These are phyloP conservation scores for Pseudopyricularia cyperi DNA, from an alignment of 2,329 filamentous ascomycete genomes.

Conservation along the genomic window DNA sequence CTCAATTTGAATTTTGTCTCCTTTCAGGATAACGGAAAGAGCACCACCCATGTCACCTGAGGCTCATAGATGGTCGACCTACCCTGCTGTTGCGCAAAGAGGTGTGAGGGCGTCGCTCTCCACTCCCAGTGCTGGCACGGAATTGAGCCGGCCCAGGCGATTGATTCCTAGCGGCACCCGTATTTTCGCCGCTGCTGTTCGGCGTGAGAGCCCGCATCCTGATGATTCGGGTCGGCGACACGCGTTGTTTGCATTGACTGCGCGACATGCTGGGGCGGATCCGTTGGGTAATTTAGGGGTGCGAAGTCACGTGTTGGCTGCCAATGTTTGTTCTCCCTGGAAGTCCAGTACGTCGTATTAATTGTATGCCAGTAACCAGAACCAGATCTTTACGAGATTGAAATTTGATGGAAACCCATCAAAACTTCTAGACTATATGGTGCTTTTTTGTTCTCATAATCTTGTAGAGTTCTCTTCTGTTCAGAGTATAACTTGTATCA, in stretches of 20 bases:
- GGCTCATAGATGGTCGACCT: no score
- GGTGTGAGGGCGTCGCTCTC: conserved; percentile 13
- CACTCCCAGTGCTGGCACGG: conserved; percentile 11
- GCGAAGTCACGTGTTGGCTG: neutral
- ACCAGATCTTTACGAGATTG: no score
- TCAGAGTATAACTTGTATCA: no score
- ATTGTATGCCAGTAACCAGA: no score
- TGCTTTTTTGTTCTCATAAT: no score
- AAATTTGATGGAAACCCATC: no score
- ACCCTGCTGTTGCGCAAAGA: conserved; percentile 16
- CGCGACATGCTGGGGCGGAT: neutral
- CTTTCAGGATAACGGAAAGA: neutral
- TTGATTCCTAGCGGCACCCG: neutral
- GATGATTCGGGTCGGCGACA: neutral
- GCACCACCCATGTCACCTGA: neutral
- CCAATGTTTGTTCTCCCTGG: neutral
- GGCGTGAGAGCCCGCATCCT: neutral
- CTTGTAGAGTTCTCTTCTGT: no score
- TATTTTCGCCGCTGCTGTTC: neutral
- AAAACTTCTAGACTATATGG: no score
- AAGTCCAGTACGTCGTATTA: no score
- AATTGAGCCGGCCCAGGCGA: conserved; percentile 7
- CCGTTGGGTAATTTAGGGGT: neutral
- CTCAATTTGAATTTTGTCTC: neutral
- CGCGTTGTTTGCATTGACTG: neutral